Evolutionary conservation across 805 yeast species (phyloP), one percentile per base, ranked within the genome.

Genomic region (Myxozyma neotropica): DNA sequence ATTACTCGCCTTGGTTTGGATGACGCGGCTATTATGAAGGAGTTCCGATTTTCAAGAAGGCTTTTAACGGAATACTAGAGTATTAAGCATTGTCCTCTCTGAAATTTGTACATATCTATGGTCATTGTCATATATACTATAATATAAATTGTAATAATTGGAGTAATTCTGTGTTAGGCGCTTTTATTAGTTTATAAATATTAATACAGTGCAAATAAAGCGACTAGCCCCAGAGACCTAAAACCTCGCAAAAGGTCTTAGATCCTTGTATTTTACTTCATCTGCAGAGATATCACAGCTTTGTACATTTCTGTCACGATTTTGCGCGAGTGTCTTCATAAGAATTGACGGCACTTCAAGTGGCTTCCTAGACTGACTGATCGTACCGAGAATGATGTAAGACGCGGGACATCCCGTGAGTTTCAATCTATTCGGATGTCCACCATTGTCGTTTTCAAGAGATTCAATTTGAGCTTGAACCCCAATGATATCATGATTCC

Each of bases 1-100:
- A 84, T 93, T 62, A 88, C 87, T 69, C 91, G 90, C 74, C 78
- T 93, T 56, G 99, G 98, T 1, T 79, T 93, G 64, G 84, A 88
- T 42, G 98, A 93, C 74, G 86, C 81, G 58, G 85, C 85, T 31
- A 85, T 91, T 24, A 82, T 82, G 55, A 78, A 81, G 70, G 97
- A 92, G 78, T 93, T 93, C 33, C 36, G 54, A 27, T 58, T 50
- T 42, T 48, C 65, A 13, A 55, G 39, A 23, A 43, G 53, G 26
- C 38, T 59, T 19, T 17, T 59, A 38, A 39, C 33, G 3, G 21
- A 48, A 7, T 36, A 35, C n/a, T n/a, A 24, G 12, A 19, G 19
- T 5, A 24, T 4, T 15, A 19, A 4, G 2, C 10, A 10, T 38
- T 38, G 10, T 13, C 17, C 2, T 4, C 21, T 38, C 43, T 38